A percentile compares a stretch with the other conserved stretches of the same genome.
These are phyloP conservation scores for Boletellus sp. DNA, from an alignment of 768 basidiomycete genomes.

Conservation along the genomic window DNA sequence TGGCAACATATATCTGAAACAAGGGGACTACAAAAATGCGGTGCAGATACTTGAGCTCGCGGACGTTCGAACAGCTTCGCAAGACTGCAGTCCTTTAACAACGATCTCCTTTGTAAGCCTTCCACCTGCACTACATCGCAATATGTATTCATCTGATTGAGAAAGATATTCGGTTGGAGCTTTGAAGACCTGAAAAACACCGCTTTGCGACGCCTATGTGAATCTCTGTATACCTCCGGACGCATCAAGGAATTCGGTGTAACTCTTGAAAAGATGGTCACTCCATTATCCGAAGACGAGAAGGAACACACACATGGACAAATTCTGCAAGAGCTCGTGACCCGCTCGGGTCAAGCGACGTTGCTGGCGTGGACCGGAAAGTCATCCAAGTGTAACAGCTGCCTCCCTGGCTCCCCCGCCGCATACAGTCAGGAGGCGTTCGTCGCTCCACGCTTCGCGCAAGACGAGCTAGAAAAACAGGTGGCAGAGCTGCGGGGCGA, in stretches of 20 bases:
- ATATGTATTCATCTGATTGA: not conserved
- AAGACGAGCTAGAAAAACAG: not conserved
- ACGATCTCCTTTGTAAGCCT: not conserved
- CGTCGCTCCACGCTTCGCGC: not conserved
- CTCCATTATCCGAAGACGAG: not conserved
- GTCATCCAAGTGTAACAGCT: not conserved
- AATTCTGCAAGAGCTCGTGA: not conserved
- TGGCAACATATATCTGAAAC: not conserved
- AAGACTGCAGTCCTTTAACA: not conserved
- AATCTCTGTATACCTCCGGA: not conserved
- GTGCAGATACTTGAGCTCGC: not conserved
- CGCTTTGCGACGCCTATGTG: not conserved
- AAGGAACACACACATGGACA: not conserved
- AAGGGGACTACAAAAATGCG: not conserved
- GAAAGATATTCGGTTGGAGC: conserved; percentile 2
- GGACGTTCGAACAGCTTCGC: conserved; percentile 24
- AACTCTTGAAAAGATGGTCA: not conserved
- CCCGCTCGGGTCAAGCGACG: not conserved
- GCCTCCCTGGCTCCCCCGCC: not conserved
- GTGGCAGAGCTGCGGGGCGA: not conserved
- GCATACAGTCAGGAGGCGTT: not conserved
- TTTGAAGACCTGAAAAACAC: not conserved
- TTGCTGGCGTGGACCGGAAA: not conserved
- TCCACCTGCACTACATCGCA: not conserved
- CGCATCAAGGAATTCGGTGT: not conserved